A percentile compares a stretch with the other conserved stretches of the same genome.
These are phyloP conservation scores for Iberis pinnata DNA, from an alignment of 345 rosid genomes.

Conservation along the genomic window DNA sequence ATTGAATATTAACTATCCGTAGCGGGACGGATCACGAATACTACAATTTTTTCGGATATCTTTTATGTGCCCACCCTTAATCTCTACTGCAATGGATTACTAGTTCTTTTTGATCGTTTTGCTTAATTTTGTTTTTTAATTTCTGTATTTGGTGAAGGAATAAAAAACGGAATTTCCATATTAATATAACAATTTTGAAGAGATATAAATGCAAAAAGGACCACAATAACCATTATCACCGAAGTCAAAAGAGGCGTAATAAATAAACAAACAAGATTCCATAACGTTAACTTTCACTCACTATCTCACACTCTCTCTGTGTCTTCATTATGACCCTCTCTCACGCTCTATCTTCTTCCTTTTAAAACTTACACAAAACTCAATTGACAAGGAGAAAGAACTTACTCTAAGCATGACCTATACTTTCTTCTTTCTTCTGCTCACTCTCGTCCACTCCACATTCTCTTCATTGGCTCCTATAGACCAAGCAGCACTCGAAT, in stretches of 20 bases:
- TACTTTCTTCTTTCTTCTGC: constrained; percentile 19
- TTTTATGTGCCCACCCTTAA: too few species aligned
- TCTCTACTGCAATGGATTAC: too few species aligned
- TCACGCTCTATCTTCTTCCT: constrained; percentile 10
- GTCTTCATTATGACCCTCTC: constrained; percentile 20
- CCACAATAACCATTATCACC: constrained; percentile 23
- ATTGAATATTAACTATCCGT: too few species aligned
- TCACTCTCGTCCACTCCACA: constrained; percentile 22
- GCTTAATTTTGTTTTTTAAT: too few species aligned
- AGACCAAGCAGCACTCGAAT: constrained; percentile 35
- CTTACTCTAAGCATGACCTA: constrained; percentile 8
- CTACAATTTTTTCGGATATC: too few species aligned
- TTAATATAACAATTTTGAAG: constrained; percentile 13
- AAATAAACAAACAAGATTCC: constrained; percentile 27
- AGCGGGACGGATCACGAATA: too few species aligned
- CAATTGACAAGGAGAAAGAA: constrained; percentile 7
- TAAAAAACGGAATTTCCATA: constrained; percentile 4
- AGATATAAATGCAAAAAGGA: constrained; percentile 24
- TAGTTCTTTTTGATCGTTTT: too few species aligned
- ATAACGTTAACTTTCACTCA: constrained; percentile 31
- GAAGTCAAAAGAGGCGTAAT: constrained; percentile 25
- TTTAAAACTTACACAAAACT: constrained; percentile 8
- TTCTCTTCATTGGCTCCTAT: constrained; percentile 21
- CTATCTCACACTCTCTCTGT: constrained; percentile 22
- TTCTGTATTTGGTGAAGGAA: too few species aligned